Evolutionary conservation across 2,329 filamentous ascomycete genomes (phyloP).

Genomic region (Fusarium sp.): DNA sequence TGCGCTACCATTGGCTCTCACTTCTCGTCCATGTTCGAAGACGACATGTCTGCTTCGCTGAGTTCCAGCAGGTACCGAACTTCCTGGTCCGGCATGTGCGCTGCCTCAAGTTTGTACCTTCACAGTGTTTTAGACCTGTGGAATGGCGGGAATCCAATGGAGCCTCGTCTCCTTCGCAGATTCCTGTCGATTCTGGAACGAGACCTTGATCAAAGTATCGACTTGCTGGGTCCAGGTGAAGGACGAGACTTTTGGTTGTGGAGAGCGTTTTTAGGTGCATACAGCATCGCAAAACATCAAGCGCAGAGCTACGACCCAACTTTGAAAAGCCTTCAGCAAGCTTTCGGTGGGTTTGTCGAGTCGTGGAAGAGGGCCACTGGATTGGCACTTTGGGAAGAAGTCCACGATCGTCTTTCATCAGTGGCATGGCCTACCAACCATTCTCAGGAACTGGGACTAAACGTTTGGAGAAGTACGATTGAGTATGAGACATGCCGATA

Average conservation of each 20-base stretch:
- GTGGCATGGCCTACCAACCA: constrained; percentile 23
- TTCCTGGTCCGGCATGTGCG: constrained; percentile 38
- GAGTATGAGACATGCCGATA: too few relatives aligned
- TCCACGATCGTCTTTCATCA: not conserved
- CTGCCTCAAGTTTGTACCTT: constrained; percentile 33
- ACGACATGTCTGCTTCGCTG: not conserved
- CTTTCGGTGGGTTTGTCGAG: constrained; percentile 8
- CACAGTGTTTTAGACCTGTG: constrained; percentile 37
- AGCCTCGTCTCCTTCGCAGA: constrained; percentile 11
- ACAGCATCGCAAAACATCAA: constrained; percentile 25
- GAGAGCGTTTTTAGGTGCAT: constrained; percentile 35
- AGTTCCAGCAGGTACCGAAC: not conserved
- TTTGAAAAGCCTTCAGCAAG: not conserved
- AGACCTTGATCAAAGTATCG: constrained; percentile 9
- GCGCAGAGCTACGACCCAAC: not conserved
- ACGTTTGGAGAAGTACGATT: constrained; percentile 16
- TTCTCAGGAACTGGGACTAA: not conserved
- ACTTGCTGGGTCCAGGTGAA: accelerated
- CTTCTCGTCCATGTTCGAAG: constrained; percentile 29
- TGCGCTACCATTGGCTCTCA: constrained; percentile 34
- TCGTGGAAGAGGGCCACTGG: constrained; percentile 11
- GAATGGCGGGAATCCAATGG: constrained; percentile 16
- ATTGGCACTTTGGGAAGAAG: constrained; percentile 15
- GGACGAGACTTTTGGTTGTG: constrained; percentile 37
- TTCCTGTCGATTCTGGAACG: constrained; percentile 18